Evolutionary conservation across 208 protist genomes (phyloP), one percentile per base, ranked within the genome.

Genomic region (Strigomonas culicis): DNA sequence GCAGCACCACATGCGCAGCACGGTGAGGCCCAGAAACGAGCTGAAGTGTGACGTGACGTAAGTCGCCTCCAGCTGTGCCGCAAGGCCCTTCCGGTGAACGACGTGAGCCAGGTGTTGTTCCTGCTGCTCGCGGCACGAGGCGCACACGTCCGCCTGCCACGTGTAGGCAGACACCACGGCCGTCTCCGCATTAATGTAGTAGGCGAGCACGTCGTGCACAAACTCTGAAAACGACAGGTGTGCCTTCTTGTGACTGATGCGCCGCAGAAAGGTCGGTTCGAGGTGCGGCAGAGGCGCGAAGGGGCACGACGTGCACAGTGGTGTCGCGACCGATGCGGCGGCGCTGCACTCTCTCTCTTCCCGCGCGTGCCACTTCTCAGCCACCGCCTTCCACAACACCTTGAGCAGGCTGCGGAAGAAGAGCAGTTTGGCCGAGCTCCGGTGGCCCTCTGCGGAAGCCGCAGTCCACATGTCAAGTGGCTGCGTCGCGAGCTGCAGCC

Each of bases 1-100:
- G 60, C 84, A 92, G 82, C 93, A 92, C 88, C 90, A 96, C 84
- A 91, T 94, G 15, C 90, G 82, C 39, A 96, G 71, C 30, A 96
- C 77, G 6, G 82, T 93, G n/a, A 94, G 56, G 3, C 82, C 87
- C 2, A 96, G 56, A 67, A 96, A 94, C 4, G 66, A 61, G 4
- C 66, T 51, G 39, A 96, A 96, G 70, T 89, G 70, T 11, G 53
- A 25, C 28, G 25, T 13, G n/a, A 75, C 70, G 31, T 81, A 82
- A 27, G 31, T 6, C 4, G 30, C 36, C n/a, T 52, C 70, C 39
- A 93, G 74, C 57, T 74, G 21, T 15, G 59, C 49, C 0, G 71
- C 63, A 43, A 84, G 22, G 13, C 31, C 36, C 21, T 65, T 51
- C 50, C 60, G 57, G 31, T 24, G 24, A 13, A 79, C 53, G 15